Conservation (phyloP, 331 rosid genomes). For the Spiraea crenata region DNA sequence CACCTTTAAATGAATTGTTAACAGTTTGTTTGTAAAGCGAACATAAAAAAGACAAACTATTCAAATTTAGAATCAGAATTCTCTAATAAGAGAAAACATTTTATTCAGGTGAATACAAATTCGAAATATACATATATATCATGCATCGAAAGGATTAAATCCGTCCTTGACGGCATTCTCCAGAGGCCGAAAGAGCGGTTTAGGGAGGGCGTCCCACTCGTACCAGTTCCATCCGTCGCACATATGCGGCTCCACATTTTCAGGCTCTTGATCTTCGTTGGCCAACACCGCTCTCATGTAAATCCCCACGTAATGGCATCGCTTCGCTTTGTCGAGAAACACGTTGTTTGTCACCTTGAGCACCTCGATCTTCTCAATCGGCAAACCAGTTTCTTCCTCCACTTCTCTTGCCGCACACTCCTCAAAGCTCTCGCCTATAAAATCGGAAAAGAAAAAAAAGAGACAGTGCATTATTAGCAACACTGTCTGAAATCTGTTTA, state of each 20-base stretch:
- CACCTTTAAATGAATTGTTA: no score
- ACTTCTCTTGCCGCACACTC: constrained; percentile 68
- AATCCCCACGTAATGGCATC: constrained; percentile 53
- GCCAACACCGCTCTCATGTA: constrained; percentile 39
- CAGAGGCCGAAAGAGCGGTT: constrained; percentile 61
- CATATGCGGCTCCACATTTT: constrained; percentile 52
- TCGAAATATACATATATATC: no score
- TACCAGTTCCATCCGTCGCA: constrained; percentile 83
- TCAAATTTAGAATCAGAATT: no score
- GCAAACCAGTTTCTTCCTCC: constrained; percentile 72
- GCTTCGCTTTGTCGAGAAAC: constrained; percentile 34
- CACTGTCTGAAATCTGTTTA: no score
- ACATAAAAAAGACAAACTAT: no score
- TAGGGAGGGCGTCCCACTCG: constrained; percentile 49
- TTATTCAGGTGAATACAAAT: no score
- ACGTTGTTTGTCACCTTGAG: constrained; percentile 49
- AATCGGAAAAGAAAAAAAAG: neutral
- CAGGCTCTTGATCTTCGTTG: constrained; percentile 27
- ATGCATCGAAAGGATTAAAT: constrained; percentile 50
- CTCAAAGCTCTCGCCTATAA: constrained; percentile 67
- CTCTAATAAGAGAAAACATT: no score
- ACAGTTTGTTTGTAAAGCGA: no score
- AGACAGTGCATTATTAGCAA: no score
- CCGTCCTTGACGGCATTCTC: constrained; percentile 44
- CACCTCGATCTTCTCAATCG: constrained; percentile 34